These are phyloP conservation scores for Oryza officinalis DNA, from an alignment of 176 grass and related monocot genomes.

Conservation along the genomic window DNA sequence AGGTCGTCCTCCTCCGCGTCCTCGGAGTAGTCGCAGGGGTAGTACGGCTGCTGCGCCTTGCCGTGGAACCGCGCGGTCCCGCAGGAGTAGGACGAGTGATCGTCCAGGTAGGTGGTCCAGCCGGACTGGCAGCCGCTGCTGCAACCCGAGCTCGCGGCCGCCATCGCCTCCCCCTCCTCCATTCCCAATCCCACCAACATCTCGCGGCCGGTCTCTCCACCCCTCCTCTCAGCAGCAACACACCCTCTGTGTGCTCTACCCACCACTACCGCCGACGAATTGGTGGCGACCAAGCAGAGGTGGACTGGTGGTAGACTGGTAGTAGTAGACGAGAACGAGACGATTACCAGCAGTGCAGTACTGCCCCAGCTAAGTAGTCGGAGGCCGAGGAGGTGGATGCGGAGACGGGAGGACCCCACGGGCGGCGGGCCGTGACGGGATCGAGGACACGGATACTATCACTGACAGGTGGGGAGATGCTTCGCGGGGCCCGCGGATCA, in stretches of 20 bases:
- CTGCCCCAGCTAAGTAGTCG: constrained; percentile 27
- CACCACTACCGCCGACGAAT: constrained; percentile 1
- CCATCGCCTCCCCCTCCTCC: constrained; percentile 48
- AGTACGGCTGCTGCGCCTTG: constrained; percentile 6
- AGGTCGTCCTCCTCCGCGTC: constrained; percentile 70
- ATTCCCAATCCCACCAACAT: constrained; percentile 46
- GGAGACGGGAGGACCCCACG: neutral
- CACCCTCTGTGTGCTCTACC: neutral
- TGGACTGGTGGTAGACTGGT: neutral
- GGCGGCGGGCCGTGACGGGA: neutral
- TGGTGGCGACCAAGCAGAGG: constrained; percentile 1
- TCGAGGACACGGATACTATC: neutral
- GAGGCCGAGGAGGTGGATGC: constrained; percentile 12
- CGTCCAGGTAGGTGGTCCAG: constrained; percentile 95
- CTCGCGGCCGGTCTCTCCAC: neutral
- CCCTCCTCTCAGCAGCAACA: constrained; percentile 2
- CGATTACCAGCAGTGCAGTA: constrained; percentile 18
- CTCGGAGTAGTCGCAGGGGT: constrained; percentile 17
- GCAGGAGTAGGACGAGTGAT: constrained; percentile 51
- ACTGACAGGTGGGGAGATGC: neutral
- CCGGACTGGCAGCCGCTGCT: constrained; percentile 99
- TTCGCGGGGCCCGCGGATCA: neutral
- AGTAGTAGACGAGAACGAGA: constrained; percentile 8
- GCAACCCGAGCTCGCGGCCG: constrained; percentile 76
- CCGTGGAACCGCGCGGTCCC: neutral